phyloP scores from a whole-genome alignment of 139 green algal genomes.

The Tetraselmis striata region DNA sequence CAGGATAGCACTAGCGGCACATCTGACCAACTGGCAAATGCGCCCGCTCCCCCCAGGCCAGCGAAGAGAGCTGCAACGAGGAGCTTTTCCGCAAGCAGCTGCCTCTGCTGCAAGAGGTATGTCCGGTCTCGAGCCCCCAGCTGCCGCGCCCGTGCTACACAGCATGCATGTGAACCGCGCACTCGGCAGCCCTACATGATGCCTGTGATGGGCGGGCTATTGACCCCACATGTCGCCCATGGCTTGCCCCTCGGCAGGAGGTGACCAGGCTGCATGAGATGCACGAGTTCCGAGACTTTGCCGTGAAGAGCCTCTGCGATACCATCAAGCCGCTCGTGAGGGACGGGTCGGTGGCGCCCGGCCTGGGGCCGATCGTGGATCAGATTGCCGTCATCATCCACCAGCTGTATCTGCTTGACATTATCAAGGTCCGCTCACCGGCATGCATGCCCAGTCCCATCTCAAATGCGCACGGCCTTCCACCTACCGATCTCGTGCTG shows the following conservation, averaged over 20 bases:
- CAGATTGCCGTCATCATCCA: neutral
- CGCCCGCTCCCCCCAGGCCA: neutral
- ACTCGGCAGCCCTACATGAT: too few species aligned
- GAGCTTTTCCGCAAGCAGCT: neutral
- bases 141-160: too few species aligned
- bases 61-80: neutral
- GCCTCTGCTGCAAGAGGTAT: neutral
- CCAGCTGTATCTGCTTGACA: neutral
- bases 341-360: neutral
- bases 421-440: neutral
- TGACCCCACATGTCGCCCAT: too few species aligned
- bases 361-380: neutral
- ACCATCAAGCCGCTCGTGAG: neutral
- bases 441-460: too few species aligned
- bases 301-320: neutral
- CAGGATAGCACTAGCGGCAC: too few species aligned
- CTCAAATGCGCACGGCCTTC: too few species aligned
- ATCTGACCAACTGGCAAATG: too few species aligned
- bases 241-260: neutral
- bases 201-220: too few species aligned
- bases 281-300: neutral
- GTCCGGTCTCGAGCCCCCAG: too few species aligned
- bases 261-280: neutral
- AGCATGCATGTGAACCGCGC: too few species aligned
- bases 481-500: too few species aligned